Base-by-base conservation (phyloP, 495 filamentous ascomycete genomes). In the Jackrogersella minutella region DNA sequence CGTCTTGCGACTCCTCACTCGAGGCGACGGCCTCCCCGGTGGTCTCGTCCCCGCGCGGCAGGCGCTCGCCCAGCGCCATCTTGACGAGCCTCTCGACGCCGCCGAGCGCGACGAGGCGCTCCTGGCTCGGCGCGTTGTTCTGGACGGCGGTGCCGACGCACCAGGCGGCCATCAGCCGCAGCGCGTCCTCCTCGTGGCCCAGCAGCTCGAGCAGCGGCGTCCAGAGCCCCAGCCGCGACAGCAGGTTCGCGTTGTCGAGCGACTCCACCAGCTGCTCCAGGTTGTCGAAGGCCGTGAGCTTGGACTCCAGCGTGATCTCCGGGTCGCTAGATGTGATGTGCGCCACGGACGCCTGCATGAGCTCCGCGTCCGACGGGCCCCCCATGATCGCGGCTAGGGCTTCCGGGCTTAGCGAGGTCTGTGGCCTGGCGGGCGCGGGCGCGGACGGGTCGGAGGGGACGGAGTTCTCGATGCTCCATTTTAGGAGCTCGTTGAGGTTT, bases 231-330 rank as follows among this genome's bases (percentile, higher is more conserved):
- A 97, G 79, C 5, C 84, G 83, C 44, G 87, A 88, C 54, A 97
- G 80, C 75, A 97, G 93, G 80, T 97, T 97, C 44, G 95, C 93
- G 78, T 98, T 99, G 80, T 99, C 95, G 62, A 98, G 85, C 36
- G 81, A 84, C 80, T 97, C 95, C 67, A 98, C 88, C 37, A 97
- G 80, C 74, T 96, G 90, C 79, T 97, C 93, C 51, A 98, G 90
- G 80, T 97, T 96, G 83, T 99, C 95, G 76, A 97, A 96, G 28
- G 96, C 96, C 46, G 86, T 87, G 34, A 96, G 73, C 76, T 91
- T 91, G 74, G 94, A 86, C 39, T 93, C 88, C 58, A 96, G 81
- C 5, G 85, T 81, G 30, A 87, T 72, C 14, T 80, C 80, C 4
- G 83, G 75, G 66, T 92, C 85, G 4, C 85, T 73, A 0, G 82